Evolutionary conservation across 1,284 basidiomycete species (phyloP), one percentile per base, ranked within the genome.

Genomic region (Cryptococcus depauperatus): DNA sequence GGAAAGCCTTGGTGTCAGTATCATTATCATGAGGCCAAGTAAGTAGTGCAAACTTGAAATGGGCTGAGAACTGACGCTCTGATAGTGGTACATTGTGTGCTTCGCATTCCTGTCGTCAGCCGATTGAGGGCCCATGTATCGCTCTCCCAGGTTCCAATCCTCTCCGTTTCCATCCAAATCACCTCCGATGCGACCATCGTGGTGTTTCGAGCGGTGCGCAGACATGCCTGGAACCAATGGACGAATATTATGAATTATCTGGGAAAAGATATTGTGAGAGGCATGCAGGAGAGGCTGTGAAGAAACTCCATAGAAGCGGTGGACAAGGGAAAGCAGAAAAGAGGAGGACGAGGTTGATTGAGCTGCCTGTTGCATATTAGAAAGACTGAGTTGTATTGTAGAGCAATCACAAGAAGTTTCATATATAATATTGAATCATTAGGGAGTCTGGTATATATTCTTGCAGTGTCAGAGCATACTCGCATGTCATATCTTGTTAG

Each of bases 111-210:
- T 93, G 88, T 64, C 80, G 84, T 7, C 78, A 83, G 65, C 88
- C 88, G 1, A 88, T 93, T 58, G 89, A 93, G 69, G 88, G 89
- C 1, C 80, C 86, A 1, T 92, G 88, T 62, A 85, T 89, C 10
- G 79, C 90, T 4, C 62, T 67, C 1, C 53, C 65, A 19, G 83
- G 81, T 14, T 81, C 87, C 53, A 71, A 79, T 11, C 83, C 83
- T 13, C 80, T 79, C 55, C 77, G 83, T 28, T 91, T 83, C 70
- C 89, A 92, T 62, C 85, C 87, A 3, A 84, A 85, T 47, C 86
- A 90, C 61, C 76, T 92, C 58, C 71, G 79, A 14, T 78, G 78
- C 51, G 69, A 71, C 47, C 63, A 69, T 46, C 51, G 56, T 69
- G 71, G 52, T 69, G 86, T 46, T 75, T 76, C 53, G 3, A 55